These are phyloP conservation scores for Rachicladosporium sp. DNA, from an alignment of 2,329 filamentous ascomycete genomes.

Conservation along the genomic window DNA sequence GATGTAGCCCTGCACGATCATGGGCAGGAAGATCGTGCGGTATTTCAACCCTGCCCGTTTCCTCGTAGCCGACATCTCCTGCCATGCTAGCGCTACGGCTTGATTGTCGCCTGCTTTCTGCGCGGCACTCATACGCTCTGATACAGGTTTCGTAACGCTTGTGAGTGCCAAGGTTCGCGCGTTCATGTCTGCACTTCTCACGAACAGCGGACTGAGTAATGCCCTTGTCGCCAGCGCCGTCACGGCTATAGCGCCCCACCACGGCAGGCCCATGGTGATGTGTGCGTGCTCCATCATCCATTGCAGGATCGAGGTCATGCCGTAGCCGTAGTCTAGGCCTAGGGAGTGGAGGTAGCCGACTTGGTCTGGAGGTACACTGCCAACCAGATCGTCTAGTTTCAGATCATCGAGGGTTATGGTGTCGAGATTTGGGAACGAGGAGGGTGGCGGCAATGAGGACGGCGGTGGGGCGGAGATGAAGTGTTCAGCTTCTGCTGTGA, in stretches of 20 bases:
- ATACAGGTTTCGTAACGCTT: conserved; percentile 44
- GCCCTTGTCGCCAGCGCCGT: conserved; percentile 54
- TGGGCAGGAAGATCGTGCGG: conserved; percentile 40
- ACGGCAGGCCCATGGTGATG: conserved; percentile 60
- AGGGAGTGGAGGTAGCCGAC: conserved; percentile 74
- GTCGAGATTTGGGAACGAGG: conserved; percentile 17
- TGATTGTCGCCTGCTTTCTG: conserved; percentile 33
- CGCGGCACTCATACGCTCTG: conserved; percentile 40
- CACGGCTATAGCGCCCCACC: conserved; percentile 64
- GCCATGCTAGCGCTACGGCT: conserved; percentile 34
- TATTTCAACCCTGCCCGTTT: conserved; percentile 43
- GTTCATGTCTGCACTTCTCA: conserved; percentile 48
- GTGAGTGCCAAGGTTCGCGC: conserved; percentile 52
- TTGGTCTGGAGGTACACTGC: conserved; percentile 51
- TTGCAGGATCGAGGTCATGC: conserved; percentile 61
- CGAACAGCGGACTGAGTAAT: conserved; percentile 52
- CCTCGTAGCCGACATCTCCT: conserved; percentile 41
- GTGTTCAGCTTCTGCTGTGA: conserved; percentile 3
- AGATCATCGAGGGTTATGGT: conserved; percentile 26
- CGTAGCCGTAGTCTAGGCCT: conserved; percentile 79
- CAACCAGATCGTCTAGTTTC: conserved; percentile 24
- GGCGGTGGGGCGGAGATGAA: conserved; percentile 8
- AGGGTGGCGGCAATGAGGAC: conserved; percentile 12
- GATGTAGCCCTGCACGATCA: conserved; percentile 53
- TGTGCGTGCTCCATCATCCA: conserved; percentile 73